A percentile compares a stretch with the other conserved stretches of the same genome.
phyloP scores from a whole-genome alignment of 495 filamentous ascomycete genomes.

The Podospora pseudocomata region DNA sequence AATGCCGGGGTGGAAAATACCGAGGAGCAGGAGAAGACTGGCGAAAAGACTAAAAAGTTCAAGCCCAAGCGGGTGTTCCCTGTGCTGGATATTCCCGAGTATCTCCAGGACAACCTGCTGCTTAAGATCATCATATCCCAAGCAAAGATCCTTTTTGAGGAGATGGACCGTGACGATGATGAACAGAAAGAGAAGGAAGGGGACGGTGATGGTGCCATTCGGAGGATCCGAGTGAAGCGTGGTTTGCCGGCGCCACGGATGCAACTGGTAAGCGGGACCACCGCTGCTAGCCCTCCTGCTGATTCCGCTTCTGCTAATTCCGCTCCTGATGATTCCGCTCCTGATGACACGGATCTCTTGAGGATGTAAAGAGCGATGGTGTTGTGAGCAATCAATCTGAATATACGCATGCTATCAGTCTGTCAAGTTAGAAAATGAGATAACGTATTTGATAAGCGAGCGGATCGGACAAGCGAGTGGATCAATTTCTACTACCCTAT shows the following conservation, averaged over 20 bases:
- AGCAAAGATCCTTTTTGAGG: slow-evolving; percentile 11
- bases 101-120: background rate
- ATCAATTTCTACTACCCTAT: too few species aligned
- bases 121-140: background rate
- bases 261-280: too few species aligned
- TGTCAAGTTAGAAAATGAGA: background rate
- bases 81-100: background rate
- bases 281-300: too few species aligned
- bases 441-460: too few species aligned
- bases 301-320: too few species aligned
- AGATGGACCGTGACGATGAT: slow-evolving; percentile 21
- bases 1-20: slow-evolving; percentile 14
- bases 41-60: background rate
- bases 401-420: background rate
- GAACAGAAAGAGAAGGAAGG: slow-evolving; percentile 16
- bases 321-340: too few species aligned
- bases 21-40: slow-evolving; percentile 1
- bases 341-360: too few species aligned
- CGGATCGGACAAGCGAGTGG: too few species aligned
- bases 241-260: too few species aligned
- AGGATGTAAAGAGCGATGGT: too few species aligned
- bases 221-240: too few species aligned
- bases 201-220: background rate
- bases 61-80: background rate
- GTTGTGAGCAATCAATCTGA: background rate